Base-by-base conservation (phyloP, 768 basidiomycete species). In the Boletus vermiculosoides region DNA sequence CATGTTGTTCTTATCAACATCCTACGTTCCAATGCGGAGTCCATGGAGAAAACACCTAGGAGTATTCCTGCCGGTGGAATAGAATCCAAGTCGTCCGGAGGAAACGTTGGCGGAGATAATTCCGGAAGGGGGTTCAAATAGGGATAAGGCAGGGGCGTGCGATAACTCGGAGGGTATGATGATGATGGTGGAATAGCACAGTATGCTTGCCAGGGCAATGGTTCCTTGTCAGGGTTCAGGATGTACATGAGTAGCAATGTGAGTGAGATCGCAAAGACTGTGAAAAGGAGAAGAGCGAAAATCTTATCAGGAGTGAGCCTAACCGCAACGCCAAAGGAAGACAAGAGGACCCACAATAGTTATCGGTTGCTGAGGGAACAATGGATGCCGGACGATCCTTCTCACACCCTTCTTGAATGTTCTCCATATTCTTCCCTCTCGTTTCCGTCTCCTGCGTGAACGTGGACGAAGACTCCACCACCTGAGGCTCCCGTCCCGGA, bases 221-320 rank as follows among this genome's bases (percentile, higher is more conserved):
- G 89, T 51, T 90, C 87, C 72, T 97, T 98, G 80, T 98, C 96
- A 56, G 94, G 95, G 70, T 97, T 95, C 68, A 98, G 82, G 59
- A 95, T 82, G 73, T 97, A 90, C 67, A 94, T 94, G 73, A 98
- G 80, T 54, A 92, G 78, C 57, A 94, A 83, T 31, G 94, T 95
- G 64, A 95, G 78, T 58, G 85, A 85, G 57, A 92, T 85, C 52
- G 90, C 90, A 70, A 97, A 87, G 60, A 86, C 77, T 51, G 87
- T 86, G 65, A 96, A 81, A 53, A 94, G 76, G 58, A 94, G 79
- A 64, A 92, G 77, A 30, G 87, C 79, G 55, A 90, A 78, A 61
- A 89, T 75, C 87, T 88, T 55, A 34, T 34, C 48, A 11, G n/a
- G 41, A 69, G 54, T 70, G 59, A 69, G 67, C n/a, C 59, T 63